phyloP scores from a whole-genome alignment of 352 stramenopile species.

The Globisporangium carolinianum region DNA sequence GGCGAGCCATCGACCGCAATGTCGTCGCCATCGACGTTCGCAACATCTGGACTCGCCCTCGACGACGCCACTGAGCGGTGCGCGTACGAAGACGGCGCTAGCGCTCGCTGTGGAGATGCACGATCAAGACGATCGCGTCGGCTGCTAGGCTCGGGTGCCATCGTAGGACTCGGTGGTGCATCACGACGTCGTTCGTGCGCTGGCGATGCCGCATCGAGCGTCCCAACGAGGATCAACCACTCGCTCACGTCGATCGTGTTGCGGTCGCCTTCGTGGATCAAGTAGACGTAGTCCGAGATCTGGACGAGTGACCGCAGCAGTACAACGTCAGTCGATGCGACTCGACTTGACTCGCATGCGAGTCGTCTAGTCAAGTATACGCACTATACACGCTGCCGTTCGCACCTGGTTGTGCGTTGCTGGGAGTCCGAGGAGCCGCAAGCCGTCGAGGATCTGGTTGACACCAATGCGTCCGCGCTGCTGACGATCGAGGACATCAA shows the following conservation, averaged over 20 bases:
- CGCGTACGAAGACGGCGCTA: no score
- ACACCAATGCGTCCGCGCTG: conserved; percentile 38
- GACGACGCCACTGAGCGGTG: background rate
- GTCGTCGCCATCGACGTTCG: background rate
- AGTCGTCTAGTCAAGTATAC: no score
- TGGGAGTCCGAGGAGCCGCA: conserved; percentile 41
- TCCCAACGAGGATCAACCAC: conserved; percentile 61
- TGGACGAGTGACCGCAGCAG: conserved; percentile 10
- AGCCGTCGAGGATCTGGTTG: conserved; percentile 45
- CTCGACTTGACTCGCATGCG: no score
- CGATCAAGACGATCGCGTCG: background rate
- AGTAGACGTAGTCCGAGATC: conserved; percentile 69
- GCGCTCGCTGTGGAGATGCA: no score
- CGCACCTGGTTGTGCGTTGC: conserved; percentile 62
- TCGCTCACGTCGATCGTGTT: conserved; percentile 55
- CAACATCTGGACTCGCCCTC: background rate
- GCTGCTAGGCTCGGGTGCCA: background rate
- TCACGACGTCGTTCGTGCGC: no score
- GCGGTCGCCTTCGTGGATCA: conserved; percentile 55
- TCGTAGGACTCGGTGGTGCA: conserved; percentile 5
- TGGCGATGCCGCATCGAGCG: conserved; percentile 51
- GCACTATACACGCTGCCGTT: no score
- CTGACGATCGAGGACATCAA: conserved; percentile 44
- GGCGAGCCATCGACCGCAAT: background rate
- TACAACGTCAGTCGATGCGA: no score